phyloP scores from a whole-genome alignment of 2,329 filamentous ascomycete genomes.

The Spiromastix sp. region DNA sequence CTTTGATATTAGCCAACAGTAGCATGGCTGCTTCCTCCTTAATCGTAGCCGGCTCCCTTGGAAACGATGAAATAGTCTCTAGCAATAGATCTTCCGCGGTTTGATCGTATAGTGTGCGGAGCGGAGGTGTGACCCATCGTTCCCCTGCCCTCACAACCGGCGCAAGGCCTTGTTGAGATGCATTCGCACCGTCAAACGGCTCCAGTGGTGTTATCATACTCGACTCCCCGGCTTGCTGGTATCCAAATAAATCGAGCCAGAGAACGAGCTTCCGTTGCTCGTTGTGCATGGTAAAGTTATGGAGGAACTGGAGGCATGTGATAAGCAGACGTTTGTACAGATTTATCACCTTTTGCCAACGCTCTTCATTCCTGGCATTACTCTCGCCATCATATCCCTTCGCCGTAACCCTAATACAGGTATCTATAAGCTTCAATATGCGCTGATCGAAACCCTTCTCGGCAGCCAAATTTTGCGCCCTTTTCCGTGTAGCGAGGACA shows the following conservation, averaged over 20 bases:
- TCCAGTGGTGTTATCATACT: slow-evolving; percentile 35
- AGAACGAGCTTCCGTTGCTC: slow-evolving; percentile 55
- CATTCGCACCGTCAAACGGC: slow-evolving; percentile 27
- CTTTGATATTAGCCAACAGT: slow-evolving; percentile 38
- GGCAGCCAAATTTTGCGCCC: slow-evolving; percentile 53
- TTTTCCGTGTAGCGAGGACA: slow-evolving; percentile 49
- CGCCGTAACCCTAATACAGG: slow-evolving; percentile 54
- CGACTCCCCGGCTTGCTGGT: slow-evolving; percentile 37
- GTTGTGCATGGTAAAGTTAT: slow-evolving; percentile 57
- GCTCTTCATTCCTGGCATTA: slow-evolving; percentile 51
- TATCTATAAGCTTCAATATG: slow-evolving; percentile 51
- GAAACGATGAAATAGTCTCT: slow-evolving; percentile 35
- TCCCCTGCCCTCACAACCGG: slow-evolving; percentile 34
- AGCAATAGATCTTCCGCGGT: slow-evolving; percentile 33
- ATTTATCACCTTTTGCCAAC: slow-evolving; percentile 56
- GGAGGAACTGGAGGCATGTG: slow-evolving; percentile 55
- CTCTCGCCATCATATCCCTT: slow-evolving; percentile 55
- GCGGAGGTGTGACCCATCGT: slow-evolving; percentile 31
- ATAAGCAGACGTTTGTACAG: slow-evolving; percentile 57
- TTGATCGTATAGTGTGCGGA: slow-evolving; percentile 32
- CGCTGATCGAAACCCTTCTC: slow-evolving; percentile 51
- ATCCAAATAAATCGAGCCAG: slow-evolving; percentile 56
- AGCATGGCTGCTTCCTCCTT: slow-evolving; percentile 38
- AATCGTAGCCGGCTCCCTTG: slow-evolving; percentile 32
- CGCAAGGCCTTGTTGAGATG: slow-evolving; percentile 28